Evolutionary conservation across 2,329 filamentous ascomycete species (phyloP).

Genomic region (Penicillium sp.): DNA sequence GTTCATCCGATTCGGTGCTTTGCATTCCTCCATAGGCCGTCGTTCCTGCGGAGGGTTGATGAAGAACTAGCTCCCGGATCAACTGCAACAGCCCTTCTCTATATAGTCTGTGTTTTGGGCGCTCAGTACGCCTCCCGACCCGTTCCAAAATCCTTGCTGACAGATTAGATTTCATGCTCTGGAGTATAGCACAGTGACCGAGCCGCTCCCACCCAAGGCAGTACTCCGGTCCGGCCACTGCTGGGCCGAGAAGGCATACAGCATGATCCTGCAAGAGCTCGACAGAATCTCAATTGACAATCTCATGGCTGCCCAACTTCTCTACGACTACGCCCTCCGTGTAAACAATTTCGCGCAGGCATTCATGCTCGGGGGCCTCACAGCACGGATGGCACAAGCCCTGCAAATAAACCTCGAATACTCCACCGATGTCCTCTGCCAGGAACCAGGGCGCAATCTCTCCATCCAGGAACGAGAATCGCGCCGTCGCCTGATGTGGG

Average conservation of each 20-base stretch:
- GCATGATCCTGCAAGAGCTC: constrained; percentile 2
- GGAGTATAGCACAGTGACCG: not conserved
- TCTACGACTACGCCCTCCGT: constrained; percentile 15
- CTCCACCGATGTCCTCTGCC: constrained; percentile 15
- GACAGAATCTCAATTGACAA: constrained; percentile 18
- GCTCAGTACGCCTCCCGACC: constrained; percentile 2
- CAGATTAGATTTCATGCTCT: constrained; percentile 12
- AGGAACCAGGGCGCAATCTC: constrained; percentile 6
- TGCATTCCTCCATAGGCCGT: constrained; percentile 14
- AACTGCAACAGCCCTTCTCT: not conserved
- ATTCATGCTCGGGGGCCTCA: constrained; percentile 16
- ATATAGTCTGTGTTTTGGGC: constrained; percentile 13
- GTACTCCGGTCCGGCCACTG: constrained; percentile 5
- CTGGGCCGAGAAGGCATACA: constrained; percentile 11
- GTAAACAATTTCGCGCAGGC: constrained; percentile 15
- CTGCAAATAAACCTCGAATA: constrained; percentile 17
- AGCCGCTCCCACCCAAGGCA: constrained; percentile 1
- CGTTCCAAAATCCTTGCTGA: not conserved
- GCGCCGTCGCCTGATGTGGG: constrained; percentile 18
- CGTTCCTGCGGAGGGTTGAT: constrained; percentile 14
- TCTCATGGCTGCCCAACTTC: constrained; percentile 12
- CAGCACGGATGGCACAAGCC: constrained; percentile 15
- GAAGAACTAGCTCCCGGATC: not conserved
- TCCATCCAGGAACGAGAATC: constrained; percentile 11
- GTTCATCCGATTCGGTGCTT: constrained; percentile 18